Evolutionary conservation across 2,329 filamentous ascomycete species (phyloP), one percentile per base, ranked within the genome.

Genomic region (Lithohypha guttulata): DNA sequence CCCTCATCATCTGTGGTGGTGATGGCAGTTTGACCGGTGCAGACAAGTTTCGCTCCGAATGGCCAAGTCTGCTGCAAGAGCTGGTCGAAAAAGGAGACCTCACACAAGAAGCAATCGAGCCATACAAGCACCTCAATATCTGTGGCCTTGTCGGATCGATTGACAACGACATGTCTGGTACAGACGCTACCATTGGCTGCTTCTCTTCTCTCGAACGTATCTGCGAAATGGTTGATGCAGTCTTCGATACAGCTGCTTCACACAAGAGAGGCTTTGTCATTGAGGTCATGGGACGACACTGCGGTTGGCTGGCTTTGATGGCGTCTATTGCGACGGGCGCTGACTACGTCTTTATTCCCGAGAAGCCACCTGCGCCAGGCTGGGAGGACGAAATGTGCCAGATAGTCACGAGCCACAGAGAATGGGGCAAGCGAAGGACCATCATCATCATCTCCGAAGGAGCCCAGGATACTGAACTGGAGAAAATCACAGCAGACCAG

Each of bases 371-470:
- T 31, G 72, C 77, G 43, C 77, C 84, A 46, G 81, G 89, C 54
- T 98, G 91, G 91, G 77, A 82, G 59, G 74, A 84, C 43, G 80
- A 93, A 43, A 94, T 95, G 86, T 83, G 77, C 55, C 64, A 69
- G 15, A 77, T 91, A 37, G 78, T 95, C 42, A 71, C 72, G 42
- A 77, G 80, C 61, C 91, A 96, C 64, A 80, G 91, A 49, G 69
- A 72, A 46, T 72, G 85, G 56, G 91, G 91, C 55, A 98, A 96
- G 73, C 77, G 91, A 54, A 93, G 94, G 69, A 96, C 91, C 1
- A 96, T 96, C 53, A 89, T 98, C 54, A 94, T 98, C 53, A 82
- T 98, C 37, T 91, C 91, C 37, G 91, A 98, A 64, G 91, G 91
- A 50, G 91, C 91, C 32, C 81, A 87, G 50, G 87, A 95, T 63